These are phyloP conservation scores for Butyriboletus appendiculatus DNA, from an alignment of 1,284 basidiomycete genomes.

Conservation along the genomic window DNA sequence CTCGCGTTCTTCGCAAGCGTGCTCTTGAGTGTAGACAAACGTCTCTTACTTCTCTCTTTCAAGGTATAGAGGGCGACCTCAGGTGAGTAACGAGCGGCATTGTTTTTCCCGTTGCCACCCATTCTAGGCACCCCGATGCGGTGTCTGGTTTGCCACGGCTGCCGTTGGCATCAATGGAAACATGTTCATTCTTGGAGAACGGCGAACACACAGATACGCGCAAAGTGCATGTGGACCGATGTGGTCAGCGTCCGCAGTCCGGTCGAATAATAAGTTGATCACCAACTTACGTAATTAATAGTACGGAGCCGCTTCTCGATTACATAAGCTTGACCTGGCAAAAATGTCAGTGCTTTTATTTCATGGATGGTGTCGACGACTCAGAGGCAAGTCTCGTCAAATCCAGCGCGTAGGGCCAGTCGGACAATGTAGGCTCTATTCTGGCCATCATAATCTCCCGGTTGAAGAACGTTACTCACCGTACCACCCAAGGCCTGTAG, in stretches of 20 bases:
- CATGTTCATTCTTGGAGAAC: background rate
- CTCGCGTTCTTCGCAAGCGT: too few relatives aligned
- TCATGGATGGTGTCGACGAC: background rate
- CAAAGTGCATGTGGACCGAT: background rate
- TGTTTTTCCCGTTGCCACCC: too few relatives aligned
- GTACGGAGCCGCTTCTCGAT: background rate
- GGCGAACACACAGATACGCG: background rate
- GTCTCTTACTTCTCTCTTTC: too few relatives aligned
- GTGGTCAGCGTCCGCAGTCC: too few relatives aligned
- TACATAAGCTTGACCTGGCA: background rate
- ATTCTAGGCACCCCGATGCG: background rate
- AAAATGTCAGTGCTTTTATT: background rate
- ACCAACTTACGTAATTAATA: background rate
- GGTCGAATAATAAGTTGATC: background rate
- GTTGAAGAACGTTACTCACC: background rate
- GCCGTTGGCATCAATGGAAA: background rate
- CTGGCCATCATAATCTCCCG: background rate
- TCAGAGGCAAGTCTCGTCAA: conserved; percentile 7
- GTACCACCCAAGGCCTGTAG: background rate
- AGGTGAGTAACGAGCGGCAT: too few relatives aligned
- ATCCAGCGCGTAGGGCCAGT: background rate
- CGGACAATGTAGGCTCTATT: conserved; percentile 7
- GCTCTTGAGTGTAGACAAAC: too few relatives aligned
- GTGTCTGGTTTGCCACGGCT: background rate
- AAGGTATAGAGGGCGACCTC: too few relatives aligned